phyloP scores from a whole-genome alignment of 306 rosid genomes.

The Pueraria montana region DNA sequence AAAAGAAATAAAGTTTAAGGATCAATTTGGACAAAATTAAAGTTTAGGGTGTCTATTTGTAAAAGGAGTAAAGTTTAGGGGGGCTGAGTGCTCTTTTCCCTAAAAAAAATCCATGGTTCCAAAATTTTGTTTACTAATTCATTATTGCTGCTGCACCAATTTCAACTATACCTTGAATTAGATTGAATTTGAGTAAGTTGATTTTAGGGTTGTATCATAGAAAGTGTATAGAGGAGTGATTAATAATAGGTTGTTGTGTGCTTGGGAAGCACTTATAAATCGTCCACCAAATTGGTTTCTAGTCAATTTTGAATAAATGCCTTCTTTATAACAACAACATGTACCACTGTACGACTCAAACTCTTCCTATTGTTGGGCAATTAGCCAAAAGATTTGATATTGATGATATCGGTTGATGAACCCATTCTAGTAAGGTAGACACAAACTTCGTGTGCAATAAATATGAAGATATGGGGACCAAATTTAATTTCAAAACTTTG shows the following conservation, averaged over 20 bases:
- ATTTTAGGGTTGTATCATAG: background rate
- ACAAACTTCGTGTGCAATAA: background rate
- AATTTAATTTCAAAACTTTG: background rate
- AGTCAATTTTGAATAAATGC: constrained; percentile 37
- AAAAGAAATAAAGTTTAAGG: too few relatives aligned
- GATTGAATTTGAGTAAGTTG: constrained; percentile 8
- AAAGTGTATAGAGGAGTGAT: constrained; percentile 4
- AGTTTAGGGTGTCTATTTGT: too few relatives aligned
- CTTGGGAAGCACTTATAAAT: constrained; percentile 31
- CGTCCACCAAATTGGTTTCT: constrained; percentile 14
- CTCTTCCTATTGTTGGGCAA: background rate
- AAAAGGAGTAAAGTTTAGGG: too few relatives aligned
- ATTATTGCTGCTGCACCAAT: background rate
- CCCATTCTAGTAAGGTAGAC: background rate
- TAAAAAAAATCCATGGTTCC: background rate
- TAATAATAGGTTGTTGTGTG: constrained; percentile 29
- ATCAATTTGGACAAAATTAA: too few relatives aligned
- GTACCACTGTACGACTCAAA: background rate
- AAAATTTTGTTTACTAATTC: background rate
- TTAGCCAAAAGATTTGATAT: background rate
- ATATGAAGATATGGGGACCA: background rate
- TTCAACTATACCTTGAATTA: background rate
- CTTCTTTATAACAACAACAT: background rate
- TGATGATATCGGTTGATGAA: background rate
- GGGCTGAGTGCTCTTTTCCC: too few relatives aligned